Conservation (phyloP, 352 stramenopile genomes). For the Phytophthora lateralis region DNA sequence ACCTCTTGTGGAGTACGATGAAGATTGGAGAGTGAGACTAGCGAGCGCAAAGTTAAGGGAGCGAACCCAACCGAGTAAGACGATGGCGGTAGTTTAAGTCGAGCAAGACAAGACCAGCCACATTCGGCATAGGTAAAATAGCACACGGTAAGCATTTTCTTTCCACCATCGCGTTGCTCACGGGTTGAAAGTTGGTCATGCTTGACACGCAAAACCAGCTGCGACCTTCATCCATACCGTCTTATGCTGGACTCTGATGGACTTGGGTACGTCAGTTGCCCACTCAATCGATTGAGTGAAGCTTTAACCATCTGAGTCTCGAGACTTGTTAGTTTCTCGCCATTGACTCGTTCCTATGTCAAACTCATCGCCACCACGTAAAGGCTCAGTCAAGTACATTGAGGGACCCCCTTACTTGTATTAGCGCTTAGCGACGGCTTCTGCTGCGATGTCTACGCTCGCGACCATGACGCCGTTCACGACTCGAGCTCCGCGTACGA, state of each 20-base stretch:
- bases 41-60: not conserved
- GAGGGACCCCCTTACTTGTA: too few relatives aligned
- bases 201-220: conserved; percentile 8
- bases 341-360: too few relatives aligned
- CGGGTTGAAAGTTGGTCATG: conserved; percentile 23
- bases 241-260: not conserved
- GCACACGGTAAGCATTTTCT: conserved; percentile 1
- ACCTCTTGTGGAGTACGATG: conserved; percentile 30
- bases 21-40: conserved; percentile 42
- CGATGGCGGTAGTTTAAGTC: not conserved
- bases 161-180: conserved; percentile 18
- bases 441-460: conserved; percentile 12
- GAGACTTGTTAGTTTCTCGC: not conserved
- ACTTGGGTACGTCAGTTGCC: not conserved
- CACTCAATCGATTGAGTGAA: too few relatives aligned
- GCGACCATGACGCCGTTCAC: conserved; percentile 11
- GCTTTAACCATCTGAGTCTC: not conserved
- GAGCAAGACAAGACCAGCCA: not conserved
- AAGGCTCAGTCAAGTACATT: not conserved
- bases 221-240: conserved; percentile 13
- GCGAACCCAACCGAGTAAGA: conserved; percentile 1
- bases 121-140: not conserved
- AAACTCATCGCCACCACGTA: not conserved
- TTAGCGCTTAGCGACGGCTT: conserved; percentile 7
- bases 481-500: conserved; percentile 16